These are phyloP conservation scores for Plasmodium vivax DNA, from an alignment of 169 alveolate genomes.

Conservation along the genomic window DNA sequence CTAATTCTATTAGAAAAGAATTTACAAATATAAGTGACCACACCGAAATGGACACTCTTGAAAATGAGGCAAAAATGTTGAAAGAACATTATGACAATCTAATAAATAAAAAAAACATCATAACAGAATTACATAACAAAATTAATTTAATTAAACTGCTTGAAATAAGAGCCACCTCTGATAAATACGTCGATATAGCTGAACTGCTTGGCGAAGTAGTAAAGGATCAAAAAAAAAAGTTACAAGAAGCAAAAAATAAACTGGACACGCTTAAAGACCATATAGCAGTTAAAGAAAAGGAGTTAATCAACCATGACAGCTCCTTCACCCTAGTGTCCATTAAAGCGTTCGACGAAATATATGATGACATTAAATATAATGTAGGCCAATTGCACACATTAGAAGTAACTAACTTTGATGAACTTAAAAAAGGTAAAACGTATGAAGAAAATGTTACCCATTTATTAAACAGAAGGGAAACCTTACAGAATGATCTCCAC, in stretches of 20 bases:
- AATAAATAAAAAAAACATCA: neutral
- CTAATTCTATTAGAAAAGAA: neutral
- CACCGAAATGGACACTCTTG: neutral
- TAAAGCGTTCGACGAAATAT: neutral
- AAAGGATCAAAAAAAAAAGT: neutral
- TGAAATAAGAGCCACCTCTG: neutral
- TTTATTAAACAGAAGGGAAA: neutral
- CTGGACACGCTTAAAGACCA: neutral
- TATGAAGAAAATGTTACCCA: neutral
- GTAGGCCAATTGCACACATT: neutral
- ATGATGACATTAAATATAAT: neutral
- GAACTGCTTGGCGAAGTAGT: neutral
- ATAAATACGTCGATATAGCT: neutral
- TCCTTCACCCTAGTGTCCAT: neutral
- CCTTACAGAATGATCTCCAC: neutral
- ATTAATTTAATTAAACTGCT: neutral
- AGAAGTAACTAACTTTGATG: neutral
- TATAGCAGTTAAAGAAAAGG: neutral
- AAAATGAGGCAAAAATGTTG: neutral
- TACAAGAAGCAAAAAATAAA: neutral
- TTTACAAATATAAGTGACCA: neutral
- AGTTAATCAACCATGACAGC: neutral
- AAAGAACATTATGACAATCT: neutral
- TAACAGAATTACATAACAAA: slow-evolving; percentile 4
- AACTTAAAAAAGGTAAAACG: neutral